Percentiles rank a stretch among this genome's conserved stretches.
phyloP scores from a whole-genome alignment of 176 grass and related monocot species.

The Juncus effusus region DNA sequence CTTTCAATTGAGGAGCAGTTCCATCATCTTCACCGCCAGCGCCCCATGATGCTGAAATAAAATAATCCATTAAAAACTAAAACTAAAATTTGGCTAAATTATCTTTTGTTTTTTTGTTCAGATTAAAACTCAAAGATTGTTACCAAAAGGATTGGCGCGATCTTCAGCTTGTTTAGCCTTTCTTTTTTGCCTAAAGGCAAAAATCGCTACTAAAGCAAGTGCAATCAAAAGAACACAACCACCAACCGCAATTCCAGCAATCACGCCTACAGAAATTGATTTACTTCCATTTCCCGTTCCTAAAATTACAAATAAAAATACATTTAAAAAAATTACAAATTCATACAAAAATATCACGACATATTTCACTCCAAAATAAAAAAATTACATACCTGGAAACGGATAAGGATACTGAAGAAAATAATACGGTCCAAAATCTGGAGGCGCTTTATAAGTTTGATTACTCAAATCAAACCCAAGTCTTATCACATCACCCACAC shows the following conservation, averaged over 20 bases:
- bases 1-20: constrained; percentile 67
- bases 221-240: constrained; percentile 56
- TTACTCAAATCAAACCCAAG: constrained; percentile 51
- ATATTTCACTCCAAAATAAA: no score
- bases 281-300: constrained; percentile 33
- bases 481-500: constrained; percentile 30
- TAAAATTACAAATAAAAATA: constrained; percentile 21
- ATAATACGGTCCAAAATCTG: constrained; percentile 65
- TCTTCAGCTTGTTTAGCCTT: constrained; percentile 29
- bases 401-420: constrained; percentile 43
- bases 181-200: constrained; percentile 64
- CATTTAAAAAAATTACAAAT: constrained; percentile 20
- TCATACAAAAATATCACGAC: background rate
- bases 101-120: constrained; percentile 14
- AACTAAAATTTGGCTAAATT: constrained; percentile 1
- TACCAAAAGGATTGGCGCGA: constrained; percentile 67
- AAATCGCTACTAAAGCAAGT: constrained; percentile 51
- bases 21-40: constrained; percentile 45
- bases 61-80: constrained; percentile 10
- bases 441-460: constrained; percentile 45
- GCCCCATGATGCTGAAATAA: constrained; percentile 70
- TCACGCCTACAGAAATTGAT: constrained; percentile 37
- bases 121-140: constrained; percentile 19
- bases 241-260: constrained; percentile 61
- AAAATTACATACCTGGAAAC: constrained; percentile 32